Base-by-base conservation (phyloP, 2,329 filamentous ascomycete species). In the Neofusicoccum kwambonambiense region DNA sequence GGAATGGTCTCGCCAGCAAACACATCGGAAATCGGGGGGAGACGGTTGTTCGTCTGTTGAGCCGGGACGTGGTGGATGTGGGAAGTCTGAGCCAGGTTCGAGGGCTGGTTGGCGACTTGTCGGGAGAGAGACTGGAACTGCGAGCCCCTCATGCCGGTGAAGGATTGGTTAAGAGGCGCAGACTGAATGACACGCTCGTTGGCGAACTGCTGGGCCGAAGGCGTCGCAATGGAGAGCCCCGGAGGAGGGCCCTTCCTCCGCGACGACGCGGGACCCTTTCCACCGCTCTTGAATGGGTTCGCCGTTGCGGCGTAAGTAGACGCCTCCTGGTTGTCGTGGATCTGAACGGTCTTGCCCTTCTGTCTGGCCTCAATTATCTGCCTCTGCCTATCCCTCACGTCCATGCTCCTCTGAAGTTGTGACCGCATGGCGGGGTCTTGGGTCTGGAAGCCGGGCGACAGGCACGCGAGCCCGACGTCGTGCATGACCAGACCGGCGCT, bases 391-490 rank as follows among this genome's bases (percentile, higher is more conserved):
- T 99, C 94, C 68, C 93, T 86, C 35, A 99, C 93, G 51, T 91
- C 93, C 78, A 97, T 87, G 78, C 95, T 98, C 70, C 94, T 88
- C 79, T 98, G 93, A 62, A 99, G 82, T 78, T 98, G 93, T 78
- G 97, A 92, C 74, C 95, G 90, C 92, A 97, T 96, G 19, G 90
- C 86, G n/a, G 95, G 94, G 77, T 99, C 93, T 72, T 98, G 91
- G 15, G 95, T 98, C 69, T 96, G 89, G 73, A 99, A 98, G 62
- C 95, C 95, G 0, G 95, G 95, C 2, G 95, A 98, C 64, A 99
- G 83, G 73, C 95, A 99, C 47, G 94, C 94, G 64, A 98, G 84
- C 65, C 95, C 95, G 31, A 98, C 91, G 78, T 97, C 92, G 72
- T 96, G 93, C 74, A 98, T 94, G 47, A 86, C 91, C 42, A 95